Evolutionary conservation across 495 filamentous ascomycete genomes (phyloP), one percentile per base, ranked within the genome.

Genomic region (Neurospora pannonica): DNA sequence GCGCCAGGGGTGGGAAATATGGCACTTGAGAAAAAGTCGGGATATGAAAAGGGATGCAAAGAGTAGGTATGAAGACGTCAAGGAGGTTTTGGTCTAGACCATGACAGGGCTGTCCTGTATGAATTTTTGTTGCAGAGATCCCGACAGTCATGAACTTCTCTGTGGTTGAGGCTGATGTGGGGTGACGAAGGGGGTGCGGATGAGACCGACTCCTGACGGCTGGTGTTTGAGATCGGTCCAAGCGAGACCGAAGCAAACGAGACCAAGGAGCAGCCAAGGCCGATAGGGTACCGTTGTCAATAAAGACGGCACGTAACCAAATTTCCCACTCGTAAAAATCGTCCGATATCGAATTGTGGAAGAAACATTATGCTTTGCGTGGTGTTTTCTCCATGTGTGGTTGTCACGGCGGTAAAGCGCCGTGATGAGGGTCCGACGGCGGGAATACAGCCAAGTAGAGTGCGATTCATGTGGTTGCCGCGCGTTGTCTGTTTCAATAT

Each of bases 181-280:
- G 70, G 43, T 67, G 75, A 71, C 71, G 73, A 75, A 60, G 71
- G 72, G 67, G 74, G 71, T 79, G 76, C 71, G 73, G 73, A 43
- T 83, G 81, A 83, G 80, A 83, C 81, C 36, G 75, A 76, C 75
- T 76, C 79, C 77, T 78, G 81, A 83, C 81, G 74, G 67, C 76
- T 77, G 67, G 75, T 77, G 81, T 83, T 79, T 76, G 80, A 81
- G 79, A 77, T 75, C 74, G 70, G 77, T 72, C 81, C 72, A 78
- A 76, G 75, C 79, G 81, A 81, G 77, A 81, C 80, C 5, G 48
- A 60, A 60, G 48, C 48, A 60, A 2, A 60, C 31, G 24, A 60
- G 24, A 60, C 24, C 48, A 60, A 60, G 9, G 2, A 31, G 21
- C 48, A 60, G 48, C 24, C 48, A 60, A 60, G 48, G 7, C 3